These are phyloP conservation scores for Persicaria maculosa DNA, from an alignment of 148 eudicot species.

Conservation along the genomic window DNA sequence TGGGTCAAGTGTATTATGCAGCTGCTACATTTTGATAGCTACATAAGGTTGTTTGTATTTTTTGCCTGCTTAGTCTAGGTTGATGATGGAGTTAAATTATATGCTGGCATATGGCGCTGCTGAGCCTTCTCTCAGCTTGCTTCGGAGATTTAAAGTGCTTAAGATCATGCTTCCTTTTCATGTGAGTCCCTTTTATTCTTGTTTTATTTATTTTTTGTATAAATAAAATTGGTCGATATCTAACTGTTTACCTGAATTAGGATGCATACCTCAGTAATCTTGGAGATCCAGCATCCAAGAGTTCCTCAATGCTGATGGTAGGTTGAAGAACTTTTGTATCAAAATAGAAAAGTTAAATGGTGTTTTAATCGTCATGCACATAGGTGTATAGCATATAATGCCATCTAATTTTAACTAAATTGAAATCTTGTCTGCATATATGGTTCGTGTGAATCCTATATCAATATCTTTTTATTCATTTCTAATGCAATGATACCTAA, in stretches of 20 bases:
- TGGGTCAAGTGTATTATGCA: not conserved
- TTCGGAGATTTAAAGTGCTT: conserved; percentile 55
- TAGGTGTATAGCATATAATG: not conserved
- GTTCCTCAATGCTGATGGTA: conserved; percentile 79
- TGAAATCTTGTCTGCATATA: not conserved
- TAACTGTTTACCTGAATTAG: conserved; percentile 30
- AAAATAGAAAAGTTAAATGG: too few relatives aligned
- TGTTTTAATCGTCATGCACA: not conserved
- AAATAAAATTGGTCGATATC: conserved; percentile 9
- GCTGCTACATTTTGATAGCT: not conserved
- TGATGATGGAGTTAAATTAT: conserved; percentile 79
- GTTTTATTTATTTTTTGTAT: not conserved
- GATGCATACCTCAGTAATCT: conserved; percentile 65
- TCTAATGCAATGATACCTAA: conserved; percentile 2
- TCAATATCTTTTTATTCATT: not conserved
- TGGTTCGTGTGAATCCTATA: not conserved
- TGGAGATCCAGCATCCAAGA: conserved; percentile 17
- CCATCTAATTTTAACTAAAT: not conserved
- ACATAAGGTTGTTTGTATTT: not conserved
- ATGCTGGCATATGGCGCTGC: conserved; percentile 97
- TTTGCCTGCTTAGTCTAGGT: conserved; percentile 45
- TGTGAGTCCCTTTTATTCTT: conserved; percentile 33
- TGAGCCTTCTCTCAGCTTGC: conserved; percentile 56
- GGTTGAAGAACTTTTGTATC: conserved; percentile 14
- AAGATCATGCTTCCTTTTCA: conserved; percentile 75